Conservation (phyloP, 139 green algal species). For the Edaphochlamys debaryana region DNA sequence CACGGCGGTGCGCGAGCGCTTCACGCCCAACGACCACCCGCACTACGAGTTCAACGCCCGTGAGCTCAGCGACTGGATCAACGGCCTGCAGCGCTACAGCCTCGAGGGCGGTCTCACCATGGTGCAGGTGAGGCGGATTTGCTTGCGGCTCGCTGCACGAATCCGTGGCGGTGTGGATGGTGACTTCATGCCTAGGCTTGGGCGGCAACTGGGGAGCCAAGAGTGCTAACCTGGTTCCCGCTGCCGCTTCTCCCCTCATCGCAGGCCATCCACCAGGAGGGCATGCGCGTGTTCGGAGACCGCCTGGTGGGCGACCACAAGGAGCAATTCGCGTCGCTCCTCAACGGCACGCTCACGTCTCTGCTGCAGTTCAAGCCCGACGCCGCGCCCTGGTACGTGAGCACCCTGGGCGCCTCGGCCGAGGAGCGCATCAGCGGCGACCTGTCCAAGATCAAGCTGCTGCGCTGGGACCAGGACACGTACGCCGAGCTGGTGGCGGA, state of each 20-base stretch:
- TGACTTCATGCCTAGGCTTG: too few species aligned
- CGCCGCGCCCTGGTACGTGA: slow-evolving; percentile 35
- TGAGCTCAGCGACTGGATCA: slow-evolving; percentile 70
- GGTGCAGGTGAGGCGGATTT: slow-evolving; percentile 25
- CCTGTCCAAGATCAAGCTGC: slow-evolving; percentile 43
- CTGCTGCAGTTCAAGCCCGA: slow-evolving; percentile 42
- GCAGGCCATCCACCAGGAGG: slow-evolving; percentile 71
- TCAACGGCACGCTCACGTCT: background rate
- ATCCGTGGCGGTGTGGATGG: too few species aligned
- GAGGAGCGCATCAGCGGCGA: slow-evolving; percentile 56
- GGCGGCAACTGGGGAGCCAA: too few species aligned
- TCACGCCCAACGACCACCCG: slow-evolving; percentile 59
- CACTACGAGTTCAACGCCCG: slow-evolving; percentile 80
- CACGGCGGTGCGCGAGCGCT: slow-evolving; percentile 52
- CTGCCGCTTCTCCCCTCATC: too few species aligned
- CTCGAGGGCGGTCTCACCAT: slow-evolving; percentile 41
- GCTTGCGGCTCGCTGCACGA: too few species aligned
- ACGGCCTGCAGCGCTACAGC: slow-evolving; percentile 57
- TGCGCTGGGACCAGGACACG: slow-evolving; percentile 54
- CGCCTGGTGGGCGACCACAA: slow-evolving; percentile 57
- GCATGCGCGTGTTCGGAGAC: slow-evolving; percentile 68
- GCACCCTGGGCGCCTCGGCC: slow-evolving; percentile 46
- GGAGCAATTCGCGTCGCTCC: slow-evolving; percentile 5
- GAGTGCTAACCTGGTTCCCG: background rate
- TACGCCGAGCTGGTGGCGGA: slow-evolving; percentile 61